A percentile compares a stretch with the other conserved stretches of the same genome.
Evolutionary conservation across 139 green algal genomes (phyloP).

Genomic region (Bryopsis sp.): DNA sequence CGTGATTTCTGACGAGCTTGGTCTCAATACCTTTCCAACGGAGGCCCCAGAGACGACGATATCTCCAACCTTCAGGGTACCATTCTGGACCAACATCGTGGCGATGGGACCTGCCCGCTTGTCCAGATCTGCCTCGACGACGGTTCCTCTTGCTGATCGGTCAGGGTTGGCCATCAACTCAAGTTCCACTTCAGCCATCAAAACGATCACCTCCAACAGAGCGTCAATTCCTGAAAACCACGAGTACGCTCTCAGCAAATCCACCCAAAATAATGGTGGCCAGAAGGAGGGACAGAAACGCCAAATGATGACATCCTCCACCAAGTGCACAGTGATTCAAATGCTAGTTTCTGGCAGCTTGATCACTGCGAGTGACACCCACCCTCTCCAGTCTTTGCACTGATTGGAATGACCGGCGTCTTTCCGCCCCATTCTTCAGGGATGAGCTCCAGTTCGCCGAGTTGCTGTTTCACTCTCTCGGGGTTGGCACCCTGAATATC

Average conservation of each 20-base stretch:
- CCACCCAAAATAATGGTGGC: too few species aligned
- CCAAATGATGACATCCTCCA: neutral
- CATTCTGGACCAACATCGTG: constrained; percentile 82
- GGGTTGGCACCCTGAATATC: neutral
- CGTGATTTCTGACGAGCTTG: too few species aligned
- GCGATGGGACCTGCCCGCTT: constrained; percentile 66
- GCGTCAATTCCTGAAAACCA: constrained; percentile 18
- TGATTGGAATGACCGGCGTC: constrained; percentile 79
- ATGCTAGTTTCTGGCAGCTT: too few species aligned
- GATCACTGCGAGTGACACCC: too few species aligned
- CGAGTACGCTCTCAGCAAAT: too few species aligned
- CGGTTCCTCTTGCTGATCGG: constrained; percentile 62
- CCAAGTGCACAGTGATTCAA: neutral
- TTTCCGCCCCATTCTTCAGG: constrained; percentile 95
- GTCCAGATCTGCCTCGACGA: constrained; percentile 93
- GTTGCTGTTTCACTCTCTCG: constrained; percentile 43
- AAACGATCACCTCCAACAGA: constrained; percentile 17
- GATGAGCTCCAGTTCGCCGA: constrained; percentile 77
- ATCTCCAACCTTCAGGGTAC: constrained; percentile 82
- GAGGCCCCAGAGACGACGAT: constrained; percentile 56
- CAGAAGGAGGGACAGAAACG: neutral
- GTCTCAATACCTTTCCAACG: constrained; percentile 78
- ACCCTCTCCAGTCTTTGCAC: constrained; percentile 70
- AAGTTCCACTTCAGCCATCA: constrained; percentile 15
- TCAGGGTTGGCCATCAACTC: constrained; percentile 70